These are phyloP conservation scores for Saccharomyces pastorianus DNA, from an alignment of 1,139 yeast genomes.

Conservation along the genomic window DNA sequence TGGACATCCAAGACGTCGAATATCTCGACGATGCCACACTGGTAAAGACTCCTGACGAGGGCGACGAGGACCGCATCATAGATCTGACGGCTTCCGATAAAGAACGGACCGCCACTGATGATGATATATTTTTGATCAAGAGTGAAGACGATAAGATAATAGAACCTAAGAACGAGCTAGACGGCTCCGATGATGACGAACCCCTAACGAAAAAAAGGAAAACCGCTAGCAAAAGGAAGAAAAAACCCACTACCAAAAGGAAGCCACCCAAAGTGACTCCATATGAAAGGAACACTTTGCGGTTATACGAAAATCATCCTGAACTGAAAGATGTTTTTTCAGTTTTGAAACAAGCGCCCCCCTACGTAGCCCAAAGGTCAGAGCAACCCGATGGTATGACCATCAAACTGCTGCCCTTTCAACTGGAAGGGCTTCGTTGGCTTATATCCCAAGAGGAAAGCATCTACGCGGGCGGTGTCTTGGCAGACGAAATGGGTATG, in stretches of 20 bases:
- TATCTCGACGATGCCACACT: background rate
- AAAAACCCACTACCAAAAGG: slow-evolving; percentile 24
- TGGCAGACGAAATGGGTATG: slow-evolving; percentile 99
- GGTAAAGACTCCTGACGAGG: slow-evolving; percentile 10
- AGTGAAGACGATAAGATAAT: slow-evolving; percentile 16
- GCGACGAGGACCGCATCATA: slow-evolving; percentile 24
- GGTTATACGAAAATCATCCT: slow-evolving; percentile 68
- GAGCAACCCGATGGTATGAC: slow-evolving; percentile 76
- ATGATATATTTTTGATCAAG: slow-evolving; percentile 16
- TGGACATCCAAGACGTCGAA: slow-evolving; percentile 14
- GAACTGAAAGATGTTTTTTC: slow-evolving; percentile 66
- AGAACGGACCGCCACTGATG: background rate
- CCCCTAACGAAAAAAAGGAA: slow-evolving; percentile 20
- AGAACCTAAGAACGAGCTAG: slow-evolving; percentile 5
- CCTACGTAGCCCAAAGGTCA: slow-evolving; percentile 50
- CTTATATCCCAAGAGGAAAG: slow-evolving; percentile 71
- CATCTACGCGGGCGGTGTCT: slow-evolving; percentile 74
- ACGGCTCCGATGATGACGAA: slow-evolving; percentile 21
- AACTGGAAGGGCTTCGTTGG: slow-evolving; percentile 90
- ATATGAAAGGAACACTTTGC: slow-evolving; percentile 56
- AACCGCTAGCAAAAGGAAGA: slow-evolving; percentile 21
- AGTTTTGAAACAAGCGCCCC: slow-evolving; percentile 41
- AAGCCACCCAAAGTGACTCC: slow-evolving; percentile 55
- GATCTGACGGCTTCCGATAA: slow-evolving; percentile 27
- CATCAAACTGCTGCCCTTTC: slow-evolving; percentile 74